Conservation (phyloP, 2,329 filamentous ascomycete species). For the Talaromyces sp. region DNA sequence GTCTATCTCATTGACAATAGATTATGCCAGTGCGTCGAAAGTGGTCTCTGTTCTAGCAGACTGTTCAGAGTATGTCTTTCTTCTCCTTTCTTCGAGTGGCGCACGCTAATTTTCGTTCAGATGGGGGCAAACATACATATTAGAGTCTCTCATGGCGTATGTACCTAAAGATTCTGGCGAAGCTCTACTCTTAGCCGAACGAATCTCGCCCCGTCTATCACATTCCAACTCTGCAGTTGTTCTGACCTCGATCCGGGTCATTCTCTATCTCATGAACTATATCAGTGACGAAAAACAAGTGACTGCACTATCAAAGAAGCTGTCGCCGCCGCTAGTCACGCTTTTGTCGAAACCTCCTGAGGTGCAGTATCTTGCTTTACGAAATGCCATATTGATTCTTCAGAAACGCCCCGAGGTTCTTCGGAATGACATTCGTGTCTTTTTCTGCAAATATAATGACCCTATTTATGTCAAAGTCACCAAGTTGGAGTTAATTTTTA, state of each 20-base stretch:
- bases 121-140: constrained; percentile 98
- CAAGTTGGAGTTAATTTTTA: constrained; percentile 97
- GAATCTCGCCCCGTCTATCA: constrained; percentile 90
- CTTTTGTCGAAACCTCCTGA: constrained; percentile 93
- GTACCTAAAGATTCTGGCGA: constrained; percentile 88
- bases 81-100: background rate
- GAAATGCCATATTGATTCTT: constrained; percentile 90
- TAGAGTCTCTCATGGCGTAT: constrained; percentile 97
- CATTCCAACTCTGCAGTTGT: constrained; percentile 97
- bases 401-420: constrained; percentile 90
- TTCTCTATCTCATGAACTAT: constrained; percentile 98
- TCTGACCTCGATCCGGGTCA: constrained; percentile 90
- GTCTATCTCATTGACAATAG: constrained; percentile 95
- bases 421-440: constrained; percentile 94
- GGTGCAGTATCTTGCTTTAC: constrained; percentile 93
- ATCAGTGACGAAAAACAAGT: constrained; percentile 89
- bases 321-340: constrained; percentile 92
- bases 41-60: constrained; percentile 95
- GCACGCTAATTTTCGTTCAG: constrained; percentile 43
- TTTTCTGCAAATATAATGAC: constrained; percentile 99
- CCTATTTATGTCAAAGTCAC: constrained; percentile 99
- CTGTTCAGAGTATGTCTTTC: constrained; percentile 76
- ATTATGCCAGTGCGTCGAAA: constrained; percentile 96
- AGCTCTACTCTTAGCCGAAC: constrained; percentile 83
- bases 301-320: constrained; percentile 79